Evolutionary conservation across 768 basidiomycete genomes (phyloP), one percentile per base, ranked within the genome.

Genomic region (Mrakia hoshinonis): DNA sequence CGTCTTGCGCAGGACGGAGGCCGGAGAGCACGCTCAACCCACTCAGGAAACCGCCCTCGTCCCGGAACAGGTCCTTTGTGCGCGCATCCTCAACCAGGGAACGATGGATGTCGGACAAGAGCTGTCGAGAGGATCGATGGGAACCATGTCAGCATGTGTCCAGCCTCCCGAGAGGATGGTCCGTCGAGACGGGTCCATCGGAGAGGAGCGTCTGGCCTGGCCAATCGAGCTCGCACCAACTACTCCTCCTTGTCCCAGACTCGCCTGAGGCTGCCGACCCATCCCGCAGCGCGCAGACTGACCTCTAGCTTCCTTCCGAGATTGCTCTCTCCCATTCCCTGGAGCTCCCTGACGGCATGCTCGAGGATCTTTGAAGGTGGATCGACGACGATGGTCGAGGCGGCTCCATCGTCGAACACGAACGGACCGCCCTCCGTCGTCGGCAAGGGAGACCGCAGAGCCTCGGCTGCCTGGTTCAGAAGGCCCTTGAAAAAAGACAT

Each of bases 41-140:
- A 12, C 86, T 84, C 24, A 91, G 81, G 77, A 91, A 91, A 0
- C 91, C 91, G 73, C 92, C 91, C 76, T 88, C 81, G 76, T 91
- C 89, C 5, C 91, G 83, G 78, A 92, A 92, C 24, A 87, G 86
- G 69, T 87, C 86, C 77, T 87, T 89, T 13, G 88, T 88, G 52
- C 78, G 81, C 2, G 82, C 77, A 75, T 89, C 87, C 77, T 89
- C 85, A 20, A 83, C 81, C 82, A 91, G 83, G 29, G 88, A 85
- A 20, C 85, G 82, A 67, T 86, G 85, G 49, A 92, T 86, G 76
- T 90, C 88, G 24, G 81, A 80, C 39, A 74, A 68, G 34, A 69
- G 43, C 76, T 74, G 54, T 10, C n/a, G 26, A 24, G 36, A 13
- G 10, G 43, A 43, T 4, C 3, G 47, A n/a, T n/a, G 24, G 5